phyloP scores from a whole-genome alignment of 2,329 filamentous ascomycete genomes.

The Penicillium sp. region DNA sequence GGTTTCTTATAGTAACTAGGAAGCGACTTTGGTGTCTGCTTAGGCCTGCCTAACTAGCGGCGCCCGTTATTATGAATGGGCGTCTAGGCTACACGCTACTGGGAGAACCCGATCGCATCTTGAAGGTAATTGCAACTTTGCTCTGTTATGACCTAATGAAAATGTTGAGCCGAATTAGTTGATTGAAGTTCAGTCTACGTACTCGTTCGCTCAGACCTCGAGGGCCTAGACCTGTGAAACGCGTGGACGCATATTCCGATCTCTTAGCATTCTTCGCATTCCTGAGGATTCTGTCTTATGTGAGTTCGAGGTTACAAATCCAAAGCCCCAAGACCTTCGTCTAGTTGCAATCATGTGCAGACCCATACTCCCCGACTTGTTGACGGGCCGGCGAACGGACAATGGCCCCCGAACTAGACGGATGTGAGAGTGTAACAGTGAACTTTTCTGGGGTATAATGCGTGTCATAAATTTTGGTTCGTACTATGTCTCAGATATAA shows the following conservation, averaged over 20 bases:
- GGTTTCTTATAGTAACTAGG: neutral
- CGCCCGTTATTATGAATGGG: conserved; percentile 1
- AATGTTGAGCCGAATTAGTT: neutral
- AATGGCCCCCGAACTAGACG: neutral
- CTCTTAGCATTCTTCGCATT: neutral
- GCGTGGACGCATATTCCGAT: neutral
- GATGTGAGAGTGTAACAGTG: neutral
- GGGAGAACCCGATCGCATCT: neutral
- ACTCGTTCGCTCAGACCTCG: neutral
- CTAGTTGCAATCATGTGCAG: neutral
- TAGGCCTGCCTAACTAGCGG: neutral
- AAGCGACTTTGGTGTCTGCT: neutral
- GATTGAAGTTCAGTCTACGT: neutral
- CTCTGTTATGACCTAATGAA: neutral
- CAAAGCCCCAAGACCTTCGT: neutral
- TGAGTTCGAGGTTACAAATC: neutral
- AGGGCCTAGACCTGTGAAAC: neutral
- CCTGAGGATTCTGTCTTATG: neutral
- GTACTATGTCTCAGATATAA: neutral
- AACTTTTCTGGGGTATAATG: neutral
- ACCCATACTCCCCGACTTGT: neutral
- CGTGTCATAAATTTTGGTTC: neutral
- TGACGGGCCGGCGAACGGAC: neutral
- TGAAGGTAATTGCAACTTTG: neutral
- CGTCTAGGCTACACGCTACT: neutral